These are phyloP conservation scores for Backusella parvicylindrica DNA, from an alignment of 192 early-diverging fungal species.

Conservation along the genomic window DNA sequence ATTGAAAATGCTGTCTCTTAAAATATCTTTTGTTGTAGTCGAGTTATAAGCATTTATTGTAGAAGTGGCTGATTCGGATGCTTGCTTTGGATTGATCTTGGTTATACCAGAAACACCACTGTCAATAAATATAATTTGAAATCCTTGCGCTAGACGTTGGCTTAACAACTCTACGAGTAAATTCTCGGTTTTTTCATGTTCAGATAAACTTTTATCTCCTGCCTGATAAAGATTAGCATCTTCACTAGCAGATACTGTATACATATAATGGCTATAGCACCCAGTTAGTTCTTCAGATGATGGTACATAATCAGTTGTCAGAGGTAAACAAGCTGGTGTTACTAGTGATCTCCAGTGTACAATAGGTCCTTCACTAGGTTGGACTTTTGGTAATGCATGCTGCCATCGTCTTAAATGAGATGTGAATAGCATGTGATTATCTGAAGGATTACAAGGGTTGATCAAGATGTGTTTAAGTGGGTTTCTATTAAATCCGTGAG, in stretches of 20 bases:
- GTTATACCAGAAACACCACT: slow-evolving; percentile 16
- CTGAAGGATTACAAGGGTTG: slow-evolving; percentile 75
- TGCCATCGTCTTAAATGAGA: slow-evolving; percentile 83
- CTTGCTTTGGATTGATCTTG: background rate
- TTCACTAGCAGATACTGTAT: slow-evolving; percentile 62
- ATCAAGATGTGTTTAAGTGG: slow-evolving; percentile 27
- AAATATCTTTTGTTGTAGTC: slow-evolving; percentile 4
- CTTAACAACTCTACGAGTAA: slow-evolving; percentile 83
- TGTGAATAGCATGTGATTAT: slow-evolving; percentile 50
- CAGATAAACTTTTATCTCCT: slow-evolving; percentile 32
- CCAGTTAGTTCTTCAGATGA: slow-evolving; percentile 61
- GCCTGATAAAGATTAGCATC: slow-evolving; percentile 41
- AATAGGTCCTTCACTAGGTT: slow-evolving; percentile 50
- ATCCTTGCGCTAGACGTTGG: slow-evolving; percentile 90
- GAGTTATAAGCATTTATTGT: background rate
- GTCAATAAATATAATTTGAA: slow-evolving; percentile 74
- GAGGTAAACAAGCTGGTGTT: slow-evolving; percentile 90
- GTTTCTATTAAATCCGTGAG: slow-evolving; percentile 10
- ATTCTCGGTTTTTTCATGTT: slow-evolving; percentile 44
- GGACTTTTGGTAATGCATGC: slow-evolving; percentile 73
- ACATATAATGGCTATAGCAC: slow-evolving; percentile 76
- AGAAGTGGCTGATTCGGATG: background rate
- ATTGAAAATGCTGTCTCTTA: background rate
- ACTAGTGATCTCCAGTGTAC: slow-evolving; percentile 87
- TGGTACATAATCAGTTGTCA: slow-evolving; percentile 86